Evolutionary conservation across 495 filamentous ascomycete genomes (phyloP).

Genomic region (Trichocladium antarcticum): DNA sequence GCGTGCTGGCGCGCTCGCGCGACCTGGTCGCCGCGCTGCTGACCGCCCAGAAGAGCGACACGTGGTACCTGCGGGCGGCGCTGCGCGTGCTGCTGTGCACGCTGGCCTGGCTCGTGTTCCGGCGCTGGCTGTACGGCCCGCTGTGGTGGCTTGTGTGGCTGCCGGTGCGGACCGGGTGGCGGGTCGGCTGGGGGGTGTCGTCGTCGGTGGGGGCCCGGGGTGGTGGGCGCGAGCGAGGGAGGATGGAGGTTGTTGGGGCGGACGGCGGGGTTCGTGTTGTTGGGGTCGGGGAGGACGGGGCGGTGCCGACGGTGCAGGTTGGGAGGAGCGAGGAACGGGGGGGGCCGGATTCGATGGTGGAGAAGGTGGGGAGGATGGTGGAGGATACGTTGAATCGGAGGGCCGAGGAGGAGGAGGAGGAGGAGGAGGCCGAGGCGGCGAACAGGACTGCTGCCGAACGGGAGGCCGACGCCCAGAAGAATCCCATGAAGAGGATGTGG

Average conservation of each 20-base stretch:
- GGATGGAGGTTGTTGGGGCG: constrained; percentile 21
- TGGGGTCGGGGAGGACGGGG: constrained; percentile 40
- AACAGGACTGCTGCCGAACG: constrained; percentile 11
- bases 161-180: constrained; percentile 43
- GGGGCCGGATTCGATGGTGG: constrained; percentile 31
- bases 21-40: constrained; percentile 70
- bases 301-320: constrained; percentile 33
- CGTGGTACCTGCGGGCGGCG: constrained; percentile 87
- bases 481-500: constrained; percentile 71
- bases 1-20: constrained; percentile 57
- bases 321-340: constrained; percentile 6
- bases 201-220: constrained; percentile 24
- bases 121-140: constrained; percentile 77
- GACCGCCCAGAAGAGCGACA: constrained; percentile 82
- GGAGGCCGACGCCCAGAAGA: constrained; percentile 34
- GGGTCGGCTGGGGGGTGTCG: constrained; percentile 14
- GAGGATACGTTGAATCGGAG: constrained; percentile 26
- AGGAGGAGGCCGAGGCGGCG: constrained; percentile 6
- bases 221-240: constrained; percentile 18
- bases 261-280: constrained; percentile 22
- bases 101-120: constrained; percentile 73
- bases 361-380: constrained; percentile 42
- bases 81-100: constrained; percentile 70
- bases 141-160: constrained; percentile 80
- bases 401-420: constrained; percentile 12